Base-by-base conservation (phyloP, 2,329 filamentous ascomycete genomes). In the Myriosclerotinia duriaeana region DNA sequence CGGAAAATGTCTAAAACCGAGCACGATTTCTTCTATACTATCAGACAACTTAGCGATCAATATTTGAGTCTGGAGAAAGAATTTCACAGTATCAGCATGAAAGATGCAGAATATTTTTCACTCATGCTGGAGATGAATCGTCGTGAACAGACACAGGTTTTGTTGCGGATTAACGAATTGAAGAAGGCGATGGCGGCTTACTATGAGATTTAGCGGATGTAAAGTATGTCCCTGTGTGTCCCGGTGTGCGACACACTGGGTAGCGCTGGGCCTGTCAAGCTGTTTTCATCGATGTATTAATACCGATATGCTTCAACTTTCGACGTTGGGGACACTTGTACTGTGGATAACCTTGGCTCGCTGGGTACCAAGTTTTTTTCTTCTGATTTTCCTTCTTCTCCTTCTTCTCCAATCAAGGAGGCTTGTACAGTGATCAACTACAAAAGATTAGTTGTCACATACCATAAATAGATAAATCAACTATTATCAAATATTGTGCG, bases 391-490 rank as follows among this genome's bases (percentile, higher is more conserved):
- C 11, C 2, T 17, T 50, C 9, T 11, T 15, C 4, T 60, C 11
- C 2, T 17, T 50, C 9, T 11, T 15, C 4, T 26, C 44, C 30
- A 38, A 38, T 12, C 2, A 50, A 4, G n/a, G 44, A 61, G n/a
- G 14, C 14, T 12, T 50, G 8, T 50, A 12, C 26, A 36, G 20
- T 60, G 44, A 34, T 34, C 58, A 61, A 22, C 58, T 61, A 61
- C 30, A 50, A 20, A 50, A 20, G 34, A 40, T 61, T 26, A 40
- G 44, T 61, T 38, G 44, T 26, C 44, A 50, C n/a, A 61, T 14
- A 40, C 9, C 26, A 58, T 38, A 22, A 54, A 40, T 58, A 50
- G 22, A 50, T 48, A 20, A 15, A 42, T 42, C 42, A 64, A 50
- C 11, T 12, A 52, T 56, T 56, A 50, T 59, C 42, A 58, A 36